Evolutionary conservation across 2,329 filamentous ascomycete species (phyloP), one percentile per base, ranked within the genome.

Genomic region (Stagonosporopsis cucurbitacearum): DNA sequence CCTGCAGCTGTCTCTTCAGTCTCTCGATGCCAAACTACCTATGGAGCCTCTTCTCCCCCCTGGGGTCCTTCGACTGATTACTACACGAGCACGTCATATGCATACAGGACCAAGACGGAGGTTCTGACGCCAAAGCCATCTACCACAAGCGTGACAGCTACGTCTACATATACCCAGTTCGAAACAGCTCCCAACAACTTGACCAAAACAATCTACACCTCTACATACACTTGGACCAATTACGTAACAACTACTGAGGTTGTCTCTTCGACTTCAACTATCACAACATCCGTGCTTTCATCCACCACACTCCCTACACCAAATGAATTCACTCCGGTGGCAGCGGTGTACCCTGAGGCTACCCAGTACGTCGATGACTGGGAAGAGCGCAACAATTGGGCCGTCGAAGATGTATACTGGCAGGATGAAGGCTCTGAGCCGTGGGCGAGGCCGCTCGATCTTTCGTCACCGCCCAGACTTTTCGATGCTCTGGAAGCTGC

Each of bases 171-270:
- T 11, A 56, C 53, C 4, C 36, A 56, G n/a, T 48, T 20, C 17
- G 30, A 43, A 15, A 56, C 53, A 2, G 53, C 53, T 5, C 53
- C 53, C 3, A 56, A 56, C 32, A 56, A 56, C 15, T 12, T 56
- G 25, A 56, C 53, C 25, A 42, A 41, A 12, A 56, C 53, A 22
- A 33, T 56, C 39, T 56, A 45, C n/a, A 56, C 53, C n/a, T 42
- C 42, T 26, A 56, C 53, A 19, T 56, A 56, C n/a, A 56, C 53
- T 11, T 56, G 48, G 47, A 56, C 53, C 2, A 51, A 56, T 19
- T 56, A 56, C 23, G 1, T 47, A 13, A 56, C 53, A 23, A 47
- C 28, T 4, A 51, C 53, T 11, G 32, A 46, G 13, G 46, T 37
- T 11, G 43, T 43, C 12, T 47, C 42, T 22, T 41, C 44, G 35